Base-by-base conservation (phyloP, 108 stramenopile genomes). In the Fistulifera pelliculosa region DNA sequence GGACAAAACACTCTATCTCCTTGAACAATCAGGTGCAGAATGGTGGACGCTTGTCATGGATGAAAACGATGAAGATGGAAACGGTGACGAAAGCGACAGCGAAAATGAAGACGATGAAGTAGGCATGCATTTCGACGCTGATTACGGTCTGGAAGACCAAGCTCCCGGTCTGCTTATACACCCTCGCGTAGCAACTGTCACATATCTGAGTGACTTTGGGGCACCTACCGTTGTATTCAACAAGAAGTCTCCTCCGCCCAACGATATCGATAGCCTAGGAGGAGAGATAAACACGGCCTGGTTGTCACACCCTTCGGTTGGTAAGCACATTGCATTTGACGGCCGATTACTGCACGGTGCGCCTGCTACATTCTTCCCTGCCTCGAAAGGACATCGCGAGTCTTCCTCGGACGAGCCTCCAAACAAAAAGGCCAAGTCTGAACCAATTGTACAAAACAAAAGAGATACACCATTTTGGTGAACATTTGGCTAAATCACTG, bases 41-140 rank as follows among this genome's bases (percentile, higher is more conserved):
- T 94, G 94, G 94, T 94, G 94, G 94, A 91, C 90, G 19, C 66
- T 89, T 48, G 90, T 89, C 31, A 66, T 94, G 49, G 86, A 92
- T 49, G 41, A 47, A 54, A 25, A 13, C 13, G 47, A 57, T 41
- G 12, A 25, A 52, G 28, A 28, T 28, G 13, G 19, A 22, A 52
- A 53, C 10, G 24, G 23, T 24, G 35, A 31, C 13, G 48, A 60
- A 23, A 28, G 31, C 41, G 54, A 26, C 8, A 49, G 16, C 31
- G 24, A 17, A 11, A 49, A 56, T 17, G 47, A 24, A 11, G 27
- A 54, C 13, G 44, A 62, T 13, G 86, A 87, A 58, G 85, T 94
- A 15, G 94, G 87, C 21, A 70, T 83, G 60, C 94, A 94, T 70
- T 94, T 87, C 42, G 94, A 94, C 61, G 83, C 88, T 2, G 94